Evolutionary conservation across 768 basidiomycete genomes (phyloP).

Genomic region (Lyophyllum decastes): DNA sequence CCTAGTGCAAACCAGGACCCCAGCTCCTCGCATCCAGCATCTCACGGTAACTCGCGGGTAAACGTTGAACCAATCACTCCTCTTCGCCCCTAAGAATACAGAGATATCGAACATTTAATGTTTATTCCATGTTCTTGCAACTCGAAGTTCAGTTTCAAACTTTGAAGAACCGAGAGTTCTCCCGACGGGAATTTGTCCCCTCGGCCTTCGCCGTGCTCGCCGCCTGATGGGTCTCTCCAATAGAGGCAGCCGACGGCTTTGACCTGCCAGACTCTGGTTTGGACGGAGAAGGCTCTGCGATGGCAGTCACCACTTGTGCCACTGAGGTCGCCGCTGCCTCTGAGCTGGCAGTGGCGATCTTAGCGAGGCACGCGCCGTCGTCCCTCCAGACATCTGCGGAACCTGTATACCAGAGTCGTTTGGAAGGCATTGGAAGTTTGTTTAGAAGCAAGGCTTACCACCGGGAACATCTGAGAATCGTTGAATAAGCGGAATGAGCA

Average conservation of each 20-base stretch:
- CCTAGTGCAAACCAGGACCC: too few relatives aligned
- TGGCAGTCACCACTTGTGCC: not conserved
- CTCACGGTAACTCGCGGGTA: too few relatives aligned
- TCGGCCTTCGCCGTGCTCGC: not conserved
- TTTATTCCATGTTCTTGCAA: too few relatives aligned
- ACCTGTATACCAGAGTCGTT: not conserved
- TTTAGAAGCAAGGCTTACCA: not conserved
- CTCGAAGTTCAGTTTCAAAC: not conserved
- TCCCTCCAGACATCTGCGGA: conserved; percentile 12
- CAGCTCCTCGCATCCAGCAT: too few relatives aligned
- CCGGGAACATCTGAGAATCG: not conserved
- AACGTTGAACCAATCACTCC: too few relatives aligned
- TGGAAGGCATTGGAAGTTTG: not conserved
- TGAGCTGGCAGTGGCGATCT: not conserved
- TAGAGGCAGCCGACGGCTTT: not conserved
- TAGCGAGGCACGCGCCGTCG: conserved; percentile 4
- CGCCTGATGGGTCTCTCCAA: not conserved
- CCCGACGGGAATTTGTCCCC: not conserved
- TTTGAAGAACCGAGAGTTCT: not conserved
- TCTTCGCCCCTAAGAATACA: too few relatives aligned
- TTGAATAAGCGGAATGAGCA: not conserved
- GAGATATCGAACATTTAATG: too few relatives aligned
- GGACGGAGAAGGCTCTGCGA: not conserved
- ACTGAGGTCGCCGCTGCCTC: not conserved
- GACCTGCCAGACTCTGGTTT: not conserved